Conservation (phyloP, 345 rosid species). For the Pistacia integerrima region DNA sequence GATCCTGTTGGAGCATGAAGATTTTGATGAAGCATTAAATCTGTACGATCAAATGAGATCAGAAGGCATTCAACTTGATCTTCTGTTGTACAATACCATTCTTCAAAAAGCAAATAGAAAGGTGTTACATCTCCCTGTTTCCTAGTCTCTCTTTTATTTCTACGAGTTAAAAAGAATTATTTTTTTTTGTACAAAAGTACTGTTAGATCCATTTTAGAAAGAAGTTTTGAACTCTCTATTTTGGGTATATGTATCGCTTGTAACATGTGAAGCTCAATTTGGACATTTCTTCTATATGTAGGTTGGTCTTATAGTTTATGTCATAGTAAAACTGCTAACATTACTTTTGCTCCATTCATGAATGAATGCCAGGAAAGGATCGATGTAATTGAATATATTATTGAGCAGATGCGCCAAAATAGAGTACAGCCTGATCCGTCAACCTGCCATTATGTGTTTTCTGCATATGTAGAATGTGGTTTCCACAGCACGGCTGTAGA, state of each 20-base stretch:
- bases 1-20: slow-evolving; percentile 50
- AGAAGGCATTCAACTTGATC: slow-evolving; percentile 53
- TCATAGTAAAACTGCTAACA: background rate
- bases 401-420: slow-evolving; percentile 60
- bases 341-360: slow-evolving; percentile 3
- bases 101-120: slow-evolving; percentile 50
- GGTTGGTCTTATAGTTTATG: background rate
- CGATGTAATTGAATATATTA: slow-evolving; percentile 61
- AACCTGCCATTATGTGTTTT: slow-evolving; percentile 63
- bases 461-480: slow-evolving; percentile 43
- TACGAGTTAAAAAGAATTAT: background rate
- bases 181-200: background rate
- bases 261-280: too few relatives aligned
- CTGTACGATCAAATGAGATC: slow-evolving; percentile 54
- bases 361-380: slow-evolving; percentile 50
- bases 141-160: background rate
- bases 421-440: slow-evolving; percentile 69
- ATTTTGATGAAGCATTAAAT: slow-evolving; percentile 54
- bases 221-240: background rate
- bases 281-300: background rate
- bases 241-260: background rate
- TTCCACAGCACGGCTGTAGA: slow-evolving; percentile 54
- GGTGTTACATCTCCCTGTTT: slow-evolving; percentile 36
- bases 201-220: background rate
- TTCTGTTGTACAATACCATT: slow-evolving; percentile 61